Evolutionary conservation across 495 filamentous ascomycete species (phyloP), one percentile per base, ranked within the genome.

Genomic region (Penicillium manginii): DNA sequence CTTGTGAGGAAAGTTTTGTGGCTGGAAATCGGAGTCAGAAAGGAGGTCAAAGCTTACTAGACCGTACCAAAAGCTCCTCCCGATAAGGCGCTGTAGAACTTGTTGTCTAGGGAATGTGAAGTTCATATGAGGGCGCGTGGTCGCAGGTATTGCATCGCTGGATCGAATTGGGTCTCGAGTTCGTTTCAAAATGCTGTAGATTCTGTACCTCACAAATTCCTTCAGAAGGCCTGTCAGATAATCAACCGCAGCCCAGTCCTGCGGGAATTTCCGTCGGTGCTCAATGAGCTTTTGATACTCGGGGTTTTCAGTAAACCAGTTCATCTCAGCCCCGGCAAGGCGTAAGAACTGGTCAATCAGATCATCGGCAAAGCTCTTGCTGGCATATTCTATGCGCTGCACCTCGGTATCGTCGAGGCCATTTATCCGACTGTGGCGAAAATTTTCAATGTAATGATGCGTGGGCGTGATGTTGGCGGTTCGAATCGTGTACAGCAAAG

Each of bases 361-460:
- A 17, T 72, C 65, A 2, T 75, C 74, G 17, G 72, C 51, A 46
- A 83, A 80, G 26, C 60, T 65, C 54, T 79, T 77, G 47, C 77
- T 78, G 6, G 81, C 81, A 61, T 83, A 81, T 59, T 84, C 78
- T 15, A 84, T 70, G 1, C 79, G 77, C 35, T 81, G 78, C 14
- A 74, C 47, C 45, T 79, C 77, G 0, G 61, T 66, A 59, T 83
- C 79, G 21, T 79, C 74, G 2, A 58, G 52, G 7, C 76, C 76
- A 26, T 62, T 68, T 12, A 63, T 61, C 1, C 72, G 72, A 46
- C 76, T 66, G 8, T 32, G 40, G 15, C 42, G 15, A 29, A 58
- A 51, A 6, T 2, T 35, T 5, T 52, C 17, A 69, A 58, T 65
- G 63, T 10, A 75, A n/a, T 5, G 54, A 63, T 35, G 46, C 37